Base-by-base conservation (phyloP, 2,329 filamentous ascomycete genomes). In the Diaporthe nobilis region DNA sequence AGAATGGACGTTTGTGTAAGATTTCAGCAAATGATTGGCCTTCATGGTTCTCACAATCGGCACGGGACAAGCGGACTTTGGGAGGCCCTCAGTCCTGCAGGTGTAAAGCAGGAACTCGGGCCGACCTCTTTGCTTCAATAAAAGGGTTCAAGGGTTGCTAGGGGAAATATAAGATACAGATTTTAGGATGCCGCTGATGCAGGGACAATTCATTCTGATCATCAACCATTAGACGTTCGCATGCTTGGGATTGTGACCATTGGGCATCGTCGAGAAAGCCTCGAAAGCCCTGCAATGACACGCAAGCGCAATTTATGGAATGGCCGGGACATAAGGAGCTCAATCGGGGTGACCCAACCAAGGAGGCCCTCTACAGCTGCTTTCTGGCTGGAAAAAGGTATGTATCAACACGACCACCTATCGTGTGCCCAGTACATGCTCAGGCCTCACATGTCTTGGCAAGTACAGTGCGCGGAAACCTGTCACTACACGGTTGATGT, bases 11-110 rank as follows among this genome's bases (percentile, higher is more conserved):
- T 44, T 34, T 22, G 42, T 74, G 73, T 74, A 74, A 71, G 55
- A 74, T 74, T 37, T 71, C 20, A 71, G 28, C 53, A 63, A 61
- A 71, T 51, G 55, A 53, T 44, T 57, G 65, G 42, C 63, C 58
- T 65, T 51, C 13, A 47, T 55, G 58, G 17, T 39, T 55, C 47
- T 55, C 47, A 61, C 37, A 31, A 53, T 72, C 34, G 39, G 51
- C 63, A 15, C 10, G 49, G 28, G 25, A 53, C 42, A 25, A 20
- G 31, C 53, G 65, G 31, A 28, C 25, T 49, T 53, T 68, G 17
- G 13, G 65, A 51, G 47, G 22, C 17, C n/a, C 31, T 39, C 22
- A 47, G 8, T n/a, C 13, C 49, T 22, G 47, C 47, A 42, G 31
- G 31, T 28, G 47, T 47, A 68, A 37, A 8, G 22, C 65, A 53